A percentile compares a stretch with the other conserved stretches of the same genome.
Conservation (phyloP, 208 protist genomes). For the Leishmania tropica region DNA sequence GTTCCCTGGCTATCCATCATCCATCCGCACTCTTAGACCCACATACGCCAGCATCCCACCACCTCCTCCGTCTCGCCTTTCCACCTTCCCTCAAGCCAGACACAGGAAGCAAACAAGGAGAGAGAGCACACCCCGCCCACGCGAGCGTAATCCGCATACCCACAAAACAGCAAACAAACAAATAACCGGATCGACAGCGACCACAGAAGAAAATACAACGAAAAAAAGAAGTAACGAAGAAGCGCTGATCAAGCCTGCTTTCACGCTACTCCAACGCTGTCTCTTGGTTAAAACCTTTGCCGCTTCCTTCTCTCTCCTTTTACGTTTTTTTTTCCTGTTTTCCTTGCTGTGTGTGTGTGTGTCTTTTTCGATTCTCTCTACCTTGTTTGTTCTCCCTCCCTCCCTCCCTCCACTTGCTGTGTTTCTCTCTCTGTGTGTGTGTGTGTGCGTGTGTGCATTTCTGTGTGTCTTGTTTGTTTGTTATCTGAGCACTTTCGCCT, state of each 20-base stretch:
- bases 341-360: neutral
- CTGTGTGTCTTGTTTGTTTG: neutral
- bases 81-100: neutral
- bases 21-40: neutral
- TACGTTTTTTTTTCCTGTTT: neutral
- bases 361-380: neutral
- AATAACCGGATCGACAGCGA: neutral
- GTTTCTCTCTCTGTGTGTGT: neutral
- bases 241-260: neutral
- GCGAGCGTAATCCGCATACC: neutral
- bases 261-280: neutral
- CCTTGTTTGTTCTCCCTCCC: neutral
- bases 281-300: neutral
- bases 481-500: too few species aligned
- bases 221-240: neutral
- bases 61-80: neutral
- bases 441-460: neutral
- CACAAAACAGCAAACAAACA: neutral
- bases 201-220: neutral
- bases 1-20: neutral
- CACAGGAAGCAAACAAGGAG: neutral
- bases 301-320: constrained; percentile 1
- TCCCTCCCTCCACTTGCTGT: neutral
- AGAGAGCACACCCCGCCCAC: neutral
- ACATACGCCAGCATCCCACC: neutral